A percentile compares a stretch with the other conserved stretches of the same genome.
Conservation (phyloP, 495 filamentous ascomycete species). For the Apodospora peruviana region DNA sequence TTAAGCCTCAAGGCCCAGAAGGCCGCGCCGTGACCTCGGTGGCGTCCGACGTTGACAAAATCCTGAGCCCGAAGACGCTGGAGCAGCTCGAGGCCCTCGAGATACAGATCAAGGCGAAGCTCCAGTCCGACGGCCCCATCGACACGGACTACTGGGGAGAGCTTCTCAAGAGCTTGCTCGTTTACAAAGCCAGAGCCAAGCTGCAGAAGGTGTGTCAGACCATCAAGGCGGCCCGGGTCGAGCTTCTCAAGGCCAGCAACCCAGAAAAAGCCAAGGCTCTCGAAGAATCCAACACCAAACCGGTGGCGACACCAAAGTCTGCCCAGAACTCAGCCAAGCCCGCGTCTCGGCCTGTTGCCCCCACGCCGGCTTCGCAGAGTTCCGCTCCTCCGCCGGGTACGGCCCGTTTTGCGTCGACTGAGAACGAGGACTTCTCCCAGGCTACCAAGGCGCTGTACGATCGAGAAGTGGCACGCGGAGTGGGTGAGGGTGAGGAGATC, state of each 20-base stretch:
- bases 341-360: slow-evolving; percentile 16
- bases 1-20: slow-evolving; percentile 54
- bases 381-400: slow-evolving; percentile 48
- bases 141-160: slow-evolving; percentile 98
- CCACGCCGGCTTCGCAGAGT: slow-evolving; percentile 10
- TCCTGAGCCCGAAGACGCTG: slow-evolving; percentile 80
- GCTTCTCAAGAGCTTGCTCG: slow-evolving; percentile 72
- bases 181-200: slow-evolving; percentile 89
- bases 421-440: slow-evolving; percentile 83
- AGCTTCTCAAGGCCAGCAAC: slow-evolving; percentile 62
- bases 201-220: slow-evolving; percentile 74
- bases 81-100: slow-evolving; percentile 81
- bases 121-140: slow-evolving; percentile 83
- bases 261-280: slow-evolving; percentile 60
- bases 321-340: slow-evolving; percentile 13
- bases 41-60: slow-evolving; percentile 77
- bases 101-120: slow-evolving; percentile 73
- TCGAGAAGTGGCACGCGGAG: slow-evolving; percentile 84
- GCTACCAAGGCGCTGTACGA: slow-evolving; percentile 90
- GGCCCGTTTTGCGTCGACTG: slow-evolving; percentile 67
- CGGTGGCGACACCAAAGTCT: slow-evolving; percentile 10
- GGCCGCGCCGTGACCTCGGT: slow-evolving; percentile 76
- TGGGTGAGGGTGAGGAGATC: slow-evolving; percentile 93
- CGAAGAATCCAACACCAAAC: slow-evolving; percentile 24
- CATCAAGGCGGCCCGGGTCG: slow-evolving; percentile 68